Evolutionary conservation across 371 early-diverging fungal genomes (phyloP).

Genomic region (Lichtheimia ramosa): DNA sequence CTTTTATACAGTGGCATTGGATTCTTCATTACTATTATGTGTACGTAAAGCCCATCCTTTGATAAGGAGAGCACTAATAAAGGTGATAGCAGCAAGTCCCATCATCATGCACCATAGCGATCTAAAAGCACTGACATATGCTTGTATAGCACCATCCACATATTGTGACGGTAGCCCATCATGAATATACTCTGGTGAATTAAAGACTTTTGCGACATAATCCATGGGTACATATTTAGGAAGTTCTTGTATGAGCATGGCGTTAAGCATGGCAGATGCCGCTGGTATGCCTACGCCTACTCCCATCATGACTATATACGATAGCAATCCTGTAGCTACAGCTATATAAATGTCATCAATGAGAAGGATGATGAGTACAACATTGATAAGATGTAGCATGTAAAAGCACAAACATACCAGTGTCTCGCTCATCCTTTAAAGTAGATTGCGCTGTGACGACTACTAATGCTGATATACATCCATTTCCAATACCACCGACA

Average conservation of each 20-base stretch:
- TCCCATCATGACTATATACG: conserved; percentile 38
- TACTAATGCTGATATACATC: conserved; percentile 28
- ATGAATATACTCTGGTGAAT: conserved; percentile 33
- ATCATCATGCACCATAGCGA: conserved; percentile 37
- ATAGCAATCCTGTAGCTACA: conserved; percentile 40
- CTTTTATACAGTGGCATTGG: no score
- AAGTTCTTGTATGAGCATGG: conserved; percentile 22
- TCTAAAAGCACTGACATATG: conserved; percentile 26
- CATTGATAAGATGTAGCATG: neutral
- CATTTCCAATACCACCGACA: conserved; percentile 31
- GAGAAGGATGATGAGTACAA: neutral
- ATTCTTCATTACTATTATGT: no score
- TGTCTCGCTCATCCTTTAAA: conserved; percentile 9
- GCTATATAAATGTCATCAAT: conserved; percentile 16
- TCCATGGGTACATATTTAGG: conserved; percentile 26
- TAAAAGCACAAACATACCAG: neutral
- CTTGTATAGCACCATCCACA: conserved; percentile 13
- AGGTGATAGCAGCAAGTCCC: no score
- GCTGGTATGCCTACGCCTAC: conserved; percentile 46
- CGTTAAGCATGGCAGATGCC: conserved; percentile 33
- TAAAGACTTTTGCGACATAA: conserved; percentile 16
- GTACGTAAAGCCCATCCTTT: no score
- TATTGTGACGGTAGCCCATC: conserved; percentile 34
- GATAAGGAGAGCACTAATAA: no score
- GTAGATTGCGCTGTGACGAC: conserved; percentile 43